phyloP scores from a whole-genome alignment of 306 rosid species.

The Phaseolus lunatus region DNA sequence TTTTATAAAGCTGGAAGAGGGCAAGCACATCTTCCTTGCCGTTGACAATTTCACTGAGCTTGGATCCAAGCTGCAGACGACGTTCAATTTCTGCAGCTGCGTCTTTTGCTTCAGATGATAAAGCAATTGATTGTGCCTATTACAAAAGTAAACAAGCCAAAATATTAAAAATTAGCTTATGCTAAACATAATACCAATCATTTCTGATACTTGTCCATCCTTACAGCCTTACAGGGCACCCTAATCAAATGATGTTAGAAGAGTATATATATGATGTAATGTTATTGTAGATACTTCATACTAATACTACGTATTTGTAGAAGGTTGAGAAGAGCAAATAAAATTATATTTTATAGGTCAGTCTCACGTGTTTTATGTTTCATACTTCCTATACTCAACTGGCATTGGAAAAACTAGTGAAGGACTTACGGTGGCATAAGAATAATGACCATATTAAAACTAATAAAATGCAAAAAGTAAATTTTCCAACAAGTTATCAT shows the following conservation, averaged over 20 bases:
- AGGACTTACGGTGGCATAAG: not conserved
- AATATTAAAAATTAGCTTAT: constrained; percentile 32
- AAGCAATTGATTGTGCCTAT: constrained; percentile 57
- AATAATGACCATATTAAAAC: constrained; percentile 15
- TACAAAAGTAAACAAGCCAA: constrained; percentile 31
- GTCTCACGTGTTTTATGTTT: constrained; percentile 1
- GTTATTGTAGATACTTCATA: constrained; percentile 17
- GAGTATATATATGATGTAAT: constrained; percentile 2
- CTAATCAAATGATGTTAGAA: constrained; percentile 29
- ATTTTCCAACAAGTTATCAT: constrained; percentile 6
- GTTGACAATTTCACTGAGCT: constrained; percentile 77
- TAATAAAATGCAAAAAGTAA: not conserved
- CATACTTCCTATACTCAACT: not conserved
- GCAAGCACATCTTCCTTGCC: constrained; percentile 74
- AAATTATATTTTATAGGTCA: constrained; percentile 29
- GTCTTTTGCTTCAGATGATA: constrained; percentile 82
- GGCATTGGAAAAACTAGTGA: not conserved
- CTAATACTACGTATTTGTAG: constrained; percentile 9
- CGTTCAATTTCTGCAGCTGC: constrained; percentile 80
- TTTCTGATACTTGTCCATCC: constrained; percentile 2
- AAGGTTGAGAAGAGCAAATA: not conserved
- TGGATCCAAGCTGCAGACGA: constrained; percentile 86
- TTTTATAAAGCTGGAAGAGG: constrained; percentile 67
- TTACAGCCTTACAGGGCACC: constrained; percentile 9
- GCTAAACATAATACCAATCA: constrained; percentile 23